Evolutionary conservation across 1,284 basidiomycete species (phyloP).

Genomic region (Ustilago loliicola): DNA sequence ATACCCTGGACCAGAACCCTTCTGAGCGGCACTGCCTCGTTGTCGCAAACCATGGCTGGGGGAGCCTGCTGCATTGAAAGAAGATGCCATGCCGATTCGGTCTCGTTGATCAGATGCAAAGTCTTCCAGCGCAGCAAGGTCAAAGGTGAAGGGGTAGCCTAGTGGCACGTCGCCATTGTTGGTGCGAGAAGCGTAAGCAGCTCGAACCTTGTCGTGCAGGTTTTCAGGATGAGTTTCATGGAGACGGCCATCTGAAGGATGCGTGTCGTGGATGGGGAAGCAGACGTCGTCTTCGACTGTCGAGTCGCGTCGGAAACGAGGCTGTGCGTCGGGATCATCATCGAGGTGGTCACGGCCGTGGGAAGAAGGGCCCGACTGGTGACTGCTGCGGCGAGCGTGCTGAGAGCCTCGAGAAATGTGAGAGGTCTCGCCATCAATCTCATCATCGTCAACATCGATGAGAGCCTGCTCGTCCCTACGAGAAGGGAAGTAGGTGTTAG

Average conservation of each 20-base stretch:
- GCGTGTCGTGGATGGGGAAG: conserved; percentile 61
- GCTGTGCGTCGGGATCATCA: conserved; percentile 14
- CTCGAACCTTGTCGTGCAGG: conserved; percentile 26
- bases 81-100: conserved; percentile 44
- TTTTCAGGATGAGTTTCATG: conserved; percentile 33
- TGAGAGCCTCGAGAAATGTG: conserved; percentile 46
- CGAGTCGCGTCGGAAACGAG: conserved; percentile 53
- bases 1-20: conserved; percentile 41
- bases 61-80: conserved; percentile 27
- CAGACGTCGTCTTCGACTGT: conserved; percentile 67
- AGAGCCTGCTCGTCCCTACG: conserved; percentile 34
- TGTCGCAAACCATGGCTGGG: conserved; percentile 42
- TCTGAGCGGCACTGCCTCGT: conserved; percentile 29
- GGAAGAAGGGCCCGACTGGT: conserved; percentile 25
- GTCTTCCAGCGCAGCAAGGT: conserved; percentile 61
- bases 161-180: conserved; percentile 43
- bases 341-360: conserved; percentile 20
- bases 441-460: conserved; percentile 45
- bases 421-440: conserved; percentile 35
- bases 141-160: conserved; percentile 68
- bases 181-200: conserved; percentile 20
- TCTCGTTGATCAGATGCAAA: conserved; percentile 66
- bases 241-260: conserved; percentile 21
- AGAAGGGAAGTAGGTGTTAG: conserved; percentile 42
- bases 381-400: conserved; percentile 27